Evolutionary conservation across 2,329 filamentous ascomycete species (phyloP).

Genomic region (Phyllachora maydis): DNA sequence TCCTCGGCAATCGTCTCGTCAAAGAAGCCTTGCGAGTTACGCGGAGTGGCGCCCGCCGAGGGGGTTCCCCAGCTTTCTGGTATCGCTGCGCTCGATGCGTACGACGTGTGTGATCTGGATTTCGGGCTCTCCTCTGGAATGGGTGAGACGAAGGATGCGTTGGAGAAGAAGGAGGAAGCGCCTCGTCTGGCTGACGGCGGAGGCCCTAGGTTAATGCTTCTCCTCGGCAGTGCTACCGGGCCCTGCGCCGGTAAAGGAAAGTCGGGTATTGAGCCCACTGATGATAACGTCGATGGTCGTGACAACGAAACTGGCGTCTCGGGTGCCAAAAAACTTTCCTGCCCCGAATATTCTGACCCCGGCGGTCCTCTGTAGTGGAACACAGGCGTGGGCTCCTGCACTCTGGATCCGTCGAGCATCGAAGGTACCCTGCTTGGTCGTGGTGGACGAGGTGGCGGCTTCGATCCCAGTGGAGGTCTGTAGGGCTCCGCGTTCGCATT

Average conservation of each 20-base stretch:
- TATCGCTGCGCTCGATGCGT: constrained; percentile 52
- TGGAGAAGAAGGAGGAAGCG: constrained; percentile 44
- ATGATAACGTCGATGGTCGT: constrained; percentile 29
- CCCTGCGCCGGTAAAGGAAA: constrained; percentile 24
- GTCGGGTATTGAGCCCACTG: constrained; percentile 36
- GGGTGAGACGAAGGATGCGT: constrained; percentile 47
- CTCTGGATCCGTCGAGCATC: constrained; percentile 30
- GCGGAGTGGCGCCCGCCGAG: constrained; percentile 21
- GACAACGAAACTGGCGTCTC: constrained; percentile 27
- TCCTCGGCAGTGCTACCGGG: constrained; percentile 14
- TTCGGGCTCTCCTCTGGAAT: constrained; percentile 52
- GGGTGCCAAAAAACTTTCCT: constrained; percentile 19
- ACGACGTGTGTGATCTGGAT: constrained; percentile 38
- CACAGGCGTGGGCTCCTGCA: constrained; percentile 33
- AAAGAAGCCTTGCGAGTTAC: constrained; percentile 25
- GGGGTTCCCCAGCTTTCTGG: constrained; percentile 42
- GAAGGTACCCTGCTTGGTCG: constrained; percentile 39
- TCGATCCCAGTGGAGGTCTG: constrained; percentile 26
- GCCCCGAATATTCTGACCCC: constrained; percentile 13
- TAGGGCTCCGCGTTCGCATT: constrained; percentile 18
- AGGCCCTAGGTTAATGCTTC: constrained; percentile 34
- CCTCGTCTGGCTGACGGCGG: constrained; percentile 39
- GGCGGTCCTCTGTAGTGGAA: constrained; percentile 24
- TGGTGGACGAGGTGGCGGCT: constrained; percentile 35
- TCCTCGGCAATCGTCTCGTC: constrained; percentile 27